These are phyloP conservation scores for Macaranga tanarius DNA, from an alignment of 441 rosid species.

Conservation along the genomic window DNA sequence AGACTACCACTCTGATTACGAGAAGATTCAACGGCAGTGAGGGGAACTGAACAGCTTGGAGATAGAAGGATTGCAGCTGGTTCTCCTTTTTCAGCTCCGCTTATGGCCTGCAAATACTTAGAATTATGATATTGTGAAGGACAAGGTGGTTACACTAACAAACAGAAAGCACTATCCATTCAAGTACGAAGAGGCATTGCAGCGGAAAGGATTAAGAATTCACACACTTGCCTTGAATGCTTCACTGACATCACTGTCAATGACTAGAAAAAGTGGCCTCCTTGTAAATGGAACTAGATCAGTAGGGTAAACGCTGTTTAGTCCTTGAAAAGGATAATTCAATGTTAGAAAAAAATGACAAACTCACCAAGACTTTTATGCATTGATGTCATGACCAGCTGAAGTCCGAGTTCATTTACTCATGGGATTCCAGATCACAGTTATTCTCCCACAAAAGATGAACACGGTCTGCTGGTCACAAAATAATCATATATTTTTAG, in stretches of 20 bases:
- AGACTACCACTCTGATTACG: conserved; percentile 75
- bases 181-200: background rate
- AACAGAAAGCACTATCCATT: background rate
- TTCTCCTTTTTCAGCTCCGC: conserved; percentile 95
- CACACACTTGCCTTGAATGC: conserved; percentile 61
- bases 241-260: conserved; percentile 78
- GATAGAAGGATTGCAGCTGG: conserved; percentile 85
- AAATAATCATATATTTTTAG: background rate
- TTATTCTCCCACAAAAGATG: background rate
- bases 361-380: conserved; percentile 2
- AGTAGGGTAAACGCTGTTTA: conserved; percentile 76
- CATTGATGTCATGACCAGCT: conserved; percentile 6
- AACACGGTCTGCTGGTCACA: background rate
- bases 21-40: conserved; percentile 50
- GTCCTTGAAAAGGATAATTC: conserved; percentile 50
- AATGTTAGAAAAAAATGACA: conserved; percentile 17
- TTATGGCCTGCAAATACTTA: conserved; percentile 48
- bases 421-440: background rate
- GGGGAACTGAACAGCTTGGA: conserved; percentile 59
- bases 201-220: conserved; percentile 15
- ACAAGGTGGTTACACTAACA: background rate
- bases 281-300: conserved; percentile 94
- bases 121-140: conserved; percentile 8
- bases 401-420: background rate
- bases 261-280: conserved; percentile 73